A percentile compares a stretch with the other conserved stretches of the same genome.
Conservation (phyloP, 139 green algal species). For the Volvox reticuliferus region DNA sequence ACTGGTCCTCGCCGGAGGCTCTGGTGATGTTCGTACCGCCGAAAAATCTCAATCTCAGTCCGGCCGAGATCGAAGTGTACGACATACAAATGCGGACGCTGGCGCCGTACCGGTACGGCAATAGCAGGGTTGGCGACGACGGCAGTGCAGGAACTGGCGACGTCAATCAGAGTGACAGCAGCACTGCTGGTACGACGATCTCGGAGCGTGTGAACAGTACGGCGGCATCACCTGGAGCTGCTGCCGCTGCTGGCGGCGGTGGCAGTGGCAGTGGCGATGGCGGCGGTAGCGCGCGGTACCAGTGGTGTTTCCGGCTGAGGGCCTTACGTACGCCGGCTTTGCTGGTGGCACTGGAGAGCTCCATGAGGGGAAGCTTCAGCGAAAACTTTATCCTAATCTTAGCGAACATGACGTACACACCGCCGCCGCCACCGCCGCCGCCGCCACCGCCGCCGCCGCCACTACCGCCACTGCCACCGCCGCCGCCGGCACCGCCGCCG, state of each 20-base stretch:
- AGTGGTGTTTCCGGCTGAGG: slow-evolving; percentile 27
- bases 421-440: neutral
- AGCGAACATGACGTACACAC: neutral
- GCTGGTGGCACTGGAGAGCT: slow-evolving; percentile 13
- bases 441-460: too few species aligned
- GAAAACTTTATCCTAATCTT: neutral
- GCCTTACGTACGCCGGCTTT: neutral
- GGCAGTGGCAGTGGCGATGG: neutral
- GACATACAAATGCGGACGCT: neutral
- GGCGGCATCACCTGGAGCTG: neutral
- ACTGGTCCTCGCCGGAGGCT: neutral
- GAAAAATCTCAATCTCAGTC: slow-evolving; percentile 22
- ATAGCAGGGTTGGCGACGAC: neutral
- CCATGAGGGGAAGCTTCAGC: neutral
- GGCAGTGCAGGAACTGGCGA: neutral
- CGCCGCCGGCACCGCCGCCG: too few species aligned
- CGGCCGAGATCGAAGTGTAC: slow-evolving; percentile 15
- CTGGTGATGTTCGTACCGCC: slow-evolving; percentile 33
- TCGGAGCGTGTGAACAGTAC: neutral
- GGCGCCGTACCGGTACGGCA: neutral
- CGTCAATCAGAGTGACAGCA: neutral
- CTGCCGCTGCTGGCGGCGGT: neutral
- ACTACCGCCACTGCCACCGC: neutral
- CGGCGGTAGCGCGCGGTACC: neutral
- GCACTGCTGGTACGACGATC: neutral